Base-by-base conservation (phyloP, 768 basidiomycete genomes). In the Scleroderma bovista region DNA sequence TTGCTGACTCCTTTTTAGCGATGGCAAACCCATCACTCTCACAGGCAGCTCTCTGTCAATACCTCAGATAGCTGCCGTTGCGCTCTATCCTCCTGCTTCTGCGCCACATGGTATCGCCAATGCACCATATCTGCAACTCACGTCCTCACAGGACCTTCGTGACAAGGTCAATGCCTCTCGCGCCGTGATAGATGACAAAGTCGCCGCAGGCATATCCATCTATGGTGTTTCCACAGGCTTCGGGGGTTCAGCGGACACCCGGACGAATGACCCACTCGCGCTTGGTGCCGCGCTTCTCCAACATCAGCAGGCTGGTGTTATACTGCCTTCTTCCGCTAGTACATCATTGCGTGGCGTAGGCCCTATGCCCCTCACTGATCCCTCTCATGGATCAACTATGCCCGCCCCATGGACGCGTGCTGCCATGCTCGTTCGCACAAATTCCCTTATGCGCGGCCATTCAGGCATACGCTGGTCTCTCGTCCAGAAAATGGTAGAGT, bases 361-460 rank as follows among this genome's bases (percentile, higher is more conserved):
- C 15, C 34, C 71, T 11, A 73, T 90, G 1, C 88, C 89, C 9
- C 80, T 91, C 39, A 75, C 76, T 5, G 87, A 90, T 59, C 87
- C 86, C 1, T 64, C 84, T 12, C 68, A 76, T 11, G 78, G 81
- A 11, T 77, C 78, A 26, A 81, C 77, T 51, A 92, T 93, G 88
- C 90, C 91, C 4, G 84, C 88, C 51, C 72, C 87, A 2, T 92
- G 92, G 87, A 89, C 92, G 29, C 83, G 91, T 47, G 91, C 86
- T 12, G 88, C 91, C 1, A 90, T 93, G 59, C 69, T 91, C 10
- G 76, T 94, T 57, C 87, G 91, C 56, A 85, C 89, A 76, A 94
- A 93, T 67, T 91, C 88, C 4, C 79, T 94, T 38, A 82, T 91
- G 47, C 84, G 91, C 6, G 91, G 90, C 0, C 92, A 93, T 68